phyloP scores from a whole-genome alignment of 768 basidiomycete genomes.

The Lactifluus volemus region DNA sequence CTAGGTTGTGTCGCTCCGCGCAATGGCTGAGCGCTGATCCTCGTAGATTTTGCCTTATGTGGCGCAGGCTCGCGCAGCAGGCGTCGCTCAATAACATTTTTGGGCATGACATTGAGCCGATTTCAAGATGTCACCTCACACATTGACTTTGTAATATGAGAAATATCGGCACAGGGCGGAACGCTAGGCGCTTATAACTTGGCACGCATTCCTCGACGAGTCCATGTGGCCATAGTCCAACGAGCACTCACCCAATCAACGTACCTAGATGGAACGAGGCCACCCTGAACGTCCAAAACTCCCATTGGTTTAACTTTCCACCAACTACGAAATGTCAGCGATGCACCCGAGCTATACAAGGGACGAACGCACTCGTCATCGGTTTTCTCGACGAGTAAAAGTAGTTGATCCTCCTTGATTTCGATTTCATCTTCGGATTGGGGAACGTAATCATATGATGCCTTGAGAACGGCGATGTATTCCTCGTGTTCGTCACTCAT shows the following conservation, averaged over 20 bases:
- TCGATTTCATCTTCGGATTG: constrained; percentile 88
- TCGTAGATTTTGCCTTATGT: too few species aligned
- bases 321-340: constrained; percentile 50
- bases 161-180: too few species aligned
- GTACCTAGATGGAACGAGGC: constrained; percentile 79
- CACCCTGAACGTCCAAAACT: constrained; percentile 55
- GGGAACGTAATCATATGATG: constrained; percentile 87
- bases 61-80: too few species aligned
- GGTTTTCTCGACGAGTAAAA: constrained; percentile 79
- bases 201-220: background rate
- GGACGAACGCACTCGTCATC: constrained; percentile 74
- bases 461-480: constrained; percentile 83
- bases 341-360: background rate
- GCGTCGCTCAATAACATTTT: too few species aligned
- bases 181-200: too few species aligned
- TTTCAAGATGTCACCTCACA: background rate
- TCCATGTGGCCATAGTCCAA: background rate
- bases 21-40: too few species aligned
- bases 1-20: too few species aligned
- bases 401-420: constrained; percentile 79
- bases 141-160: background rate
- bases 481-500: constrained; percentile 48
- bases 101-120: background rate
- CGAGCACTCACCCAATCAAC: constrained; percentile 60
- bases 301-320: constrained; percentile 89